Evolutionary conservation across 257 asterid genomes (phyloP).

Genomic region (Fraxinus quadrangulata): DNA sequence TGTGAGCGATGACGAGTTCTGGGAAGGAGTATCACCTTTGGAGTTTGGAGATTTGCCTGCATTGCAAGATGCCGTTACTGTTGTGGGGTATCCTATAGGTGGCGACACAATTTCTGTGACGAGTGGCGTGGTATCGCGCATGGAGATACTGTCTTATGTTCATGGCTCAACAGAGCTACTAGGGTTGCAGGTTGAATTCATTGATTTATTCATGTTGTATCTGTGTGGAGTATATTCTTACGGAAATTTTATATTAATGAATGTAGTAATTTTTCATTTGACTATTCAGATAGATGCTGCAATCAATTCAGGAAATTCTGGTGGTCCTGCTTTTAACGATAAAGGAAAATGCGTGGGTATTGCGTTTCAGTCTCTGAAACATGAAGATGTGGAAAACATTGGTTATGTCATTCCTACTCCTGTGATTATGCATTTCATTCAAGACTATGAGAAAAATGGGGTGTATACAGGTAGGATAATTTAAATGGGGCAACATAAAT

Average conservation of each 20-base stretch:
- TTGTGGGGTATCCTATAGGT: slow-evolving; percentile 93
- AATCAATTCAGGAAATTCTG: slow-evolving; percentile 92
- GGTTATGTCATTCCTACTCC: slow-evolving; percentile 98
- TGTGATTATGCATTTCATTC: slow-evolving; percentile 83
- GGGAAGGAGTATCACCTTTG: slow-evolving; percentile 89
- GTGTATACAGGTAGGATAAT: slow-evolving; percentile 62
- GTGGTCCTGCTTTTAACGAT: slow-evolving; percentile 93
- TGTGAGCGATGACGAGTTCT: slow-evolving; percentile 84
- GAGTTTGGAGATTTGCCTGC: slow-evolving; percentile 87
- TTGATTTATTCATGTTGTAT: slow-evolving; percentile 13
- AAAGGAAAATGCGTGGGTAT: slow-evolving; percentile 87
- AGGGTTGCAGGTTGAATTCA: slow-evolving; percentile 68
- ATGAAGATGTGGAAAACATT: slow-evolving; percentile 89
- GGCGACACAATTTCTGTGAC: slow-evolving; percentile 98
- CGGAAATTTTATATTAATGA: slow-evolving; percentile 6
- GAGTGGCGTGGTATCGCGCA: slow-evolving; percentile 96
- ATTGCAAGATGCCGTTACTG: slow-evolving; percentile 93
- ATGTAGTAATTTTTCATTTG: slow-evolving; percentile 22
- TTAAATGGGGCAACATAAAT: not conserved
- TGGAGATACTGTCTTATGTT: slow-evolving; percentile 84
- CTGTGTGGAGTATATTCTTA: not conserved
- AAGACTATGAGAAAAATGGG: slow-evolving; percentile 85
- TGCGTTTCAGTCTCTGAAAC: slow-evolving; percentile 92
- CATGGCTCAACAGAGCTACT: slow-evolving; percentile 93
- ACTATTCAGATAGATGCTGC: slow-evolving; percentile 87